Evolutionary conservation across 116 monocot genomes (phyloP), one percentile per base, ranked within the genome.

Genomic region (Iris pallida): DNA sequence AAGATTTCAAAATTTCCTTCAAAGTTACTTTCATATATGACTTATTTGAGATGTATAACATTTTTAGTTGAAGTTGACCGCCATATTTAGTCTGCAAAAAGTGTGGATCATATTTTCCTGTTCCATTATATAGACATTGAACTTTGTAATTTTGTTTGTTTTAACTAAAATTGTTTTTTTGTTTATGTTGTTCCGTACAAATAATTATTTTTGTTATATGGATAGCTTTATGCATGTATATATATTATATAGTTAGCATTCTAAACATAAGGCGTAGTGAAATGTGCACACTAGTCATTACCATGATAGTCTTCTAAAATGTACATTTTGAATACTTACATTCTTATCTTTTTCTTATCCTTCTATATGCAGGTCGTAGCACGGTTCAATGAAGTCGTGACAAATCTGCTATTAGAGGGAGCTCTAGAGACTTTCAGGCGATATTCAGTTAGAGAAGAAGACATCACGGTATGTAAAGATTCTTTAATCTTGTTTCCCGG

Each of bases 301-400:
- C 13, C 49, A 4, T 13, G 13, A 0, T 1, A 51, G 7, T 51
- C 49, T 51, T 9, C 13, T 13, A 51, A 51, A 9, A 13, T 13
- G 1, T 7, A 13, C 49, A 51, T 51, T 51, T 9, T 51, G 13
- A 7, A 9, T 51, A 9, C 13, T 9, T 51, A 51, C 1, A 1
- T 13, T 51, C 11, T 51, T 51, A 51, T 51, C 7, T 51, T 13
- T 9, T 9, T 51, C 11, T 62, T 6, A 8, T 7, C 42, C 62
- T 62, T 71, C 16, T 63, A 47, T 12, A 53, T 80, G 55, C 73
- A 98, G 97, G 93, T 98, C 76, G 90, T 98, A 42, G 90, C 93
- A 18, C 82, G 88, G 47, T 92, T 98, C 70, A 98, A 98, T 78
- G 93, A 92, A 78, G 75, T 98, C 57, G 90, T 98, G 65, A 98